These are phyloP conservation scores for Zanthoxylum bungeanum DNA, from an alignment of 345 rosid species.

Conservation along the genomic window DNA sequence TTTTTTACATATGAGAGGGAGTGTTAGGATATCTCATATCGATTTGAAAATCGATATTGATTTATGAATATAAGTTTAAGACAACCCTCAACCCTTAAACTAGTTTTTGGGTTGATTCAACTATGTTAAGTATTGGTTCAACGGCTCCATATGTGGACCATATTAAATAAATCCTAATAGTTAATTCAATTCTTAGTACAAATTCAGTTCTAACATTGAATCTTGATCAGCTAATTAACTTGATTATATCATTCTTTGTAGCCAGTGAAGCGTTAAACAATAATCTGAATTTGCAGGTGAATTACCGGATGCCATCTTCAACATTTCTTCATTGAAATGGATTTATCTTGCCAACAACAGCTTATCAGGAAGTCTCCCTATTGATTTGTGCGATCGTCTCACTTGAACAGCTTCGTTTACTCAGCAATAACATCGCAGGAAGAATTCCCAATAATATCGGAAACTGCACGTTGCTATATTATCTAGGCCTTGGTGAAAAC, in stretches of 20 bases:
- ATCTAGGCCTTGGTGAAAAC: not conserved
- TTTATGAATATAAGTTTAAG: no score
- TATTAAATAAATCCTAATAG: no score
- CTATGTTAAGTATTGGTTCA: no score
- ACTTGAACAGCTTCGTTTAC: not conserved
- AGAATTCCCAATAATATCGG: not conserved
- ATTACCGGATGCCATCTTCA: not conserved
- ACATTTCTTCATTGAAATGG: not conserved
- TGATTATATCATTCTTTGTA: not conserved
- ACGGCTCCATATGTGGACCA: no score
- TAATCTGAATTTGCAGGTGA: not conserved
- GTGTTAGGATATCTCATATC: no score
- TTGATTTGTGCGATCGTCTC: not conserved
- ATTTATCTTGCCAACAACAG: constrained; percentile 1
- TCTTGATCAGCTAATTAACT: no score
- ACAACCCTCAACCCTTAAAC: no score
- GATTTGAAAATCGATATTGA: no score
- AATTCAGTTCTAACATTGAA: no score
- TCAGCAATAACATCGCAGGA: not conserved
- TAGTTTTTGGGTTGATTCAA: no score
- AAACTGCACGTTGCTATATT: not conserved
- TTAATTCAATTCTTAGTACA: no score
- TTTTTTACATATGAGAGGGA: no score
- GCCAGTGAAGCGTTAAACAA: not conserved
- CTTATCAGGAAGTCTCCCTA: constrained; percentile 9